These are phyloP conservation scores for Podaxis mareebaensis DNA, from an alignment of 768 basidiomycete species.

Conservation along the genomic window DNA sequence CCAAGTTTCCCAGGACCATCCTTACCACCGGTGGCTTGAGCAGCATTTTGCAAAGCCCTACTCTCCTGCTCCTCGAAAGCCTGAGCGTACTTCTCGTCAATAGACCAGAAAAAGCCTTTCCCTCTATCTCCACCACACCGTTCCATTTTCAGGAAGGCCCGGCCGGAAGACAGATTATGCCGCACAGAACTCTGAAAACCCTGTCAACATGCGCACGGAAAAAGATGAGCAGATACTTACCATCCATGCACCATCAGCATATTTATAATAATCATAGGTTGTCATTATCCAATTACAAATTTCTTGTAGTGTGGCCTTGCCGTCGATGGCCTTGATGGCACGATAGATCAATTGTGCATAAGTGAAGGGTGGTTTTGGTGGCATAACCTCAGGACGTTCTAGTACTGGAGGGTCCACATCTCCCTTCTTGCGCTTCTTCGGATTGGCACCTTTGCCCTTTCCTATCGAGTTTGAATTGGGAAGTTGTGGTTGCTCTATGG, in stretches of 20 bases:
- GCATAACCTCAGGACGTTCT: constrained; percentile 73
- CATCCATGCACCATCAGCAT: constrained; percentile 91
- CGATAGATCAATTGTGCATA: constrained; percentile 92
- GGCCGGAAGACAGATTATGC: constrained; percentile 91
- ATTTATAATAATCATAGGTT: constrained; percentile 88
- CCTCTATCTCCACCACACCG: constrained; percentile 82
- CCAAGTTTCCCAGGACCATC: constrained; percentile 35
- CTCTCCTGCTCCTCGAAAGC: constrained; percentile 71
- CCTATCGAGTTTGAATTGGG: constrained; percentile 65
- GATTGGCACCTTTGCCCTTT: constrained; percentile 46
- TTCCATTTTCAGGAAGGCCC: constrained; percentile 90
- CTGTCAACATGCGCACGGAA: constrained; percentile 16
- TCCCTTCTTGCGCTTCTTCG: constrained; percentile 76
- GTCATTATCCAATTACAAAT: constrained; percentile 91
- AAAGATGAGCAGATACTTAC: constrained; percentile 43
- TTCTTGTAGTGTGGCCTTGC: constrained; percentile 88
- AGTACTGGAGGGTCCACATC: constrained; percentile 42
- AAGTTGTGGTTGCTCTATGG: constrained; percentile 45
- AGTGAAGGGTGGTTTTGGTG: constrained; percentile 86
- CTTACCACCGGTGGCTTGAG: constrained; percentile 32
- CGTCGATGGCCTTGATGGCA: constrained; percentile 78
- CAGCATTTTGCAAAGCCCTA: constrained; percentile 44
- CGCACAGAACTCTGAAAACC: constrained; percentile 80
- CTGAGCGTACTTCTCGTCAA: constrained; percentile 74
- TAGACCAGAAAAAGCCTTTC: constrained; percentile 92